Evolutionary conservation across 2,329 filamentous ascomycete species (phyloP).

Genomic region (Phoma herbarum): DNA sequence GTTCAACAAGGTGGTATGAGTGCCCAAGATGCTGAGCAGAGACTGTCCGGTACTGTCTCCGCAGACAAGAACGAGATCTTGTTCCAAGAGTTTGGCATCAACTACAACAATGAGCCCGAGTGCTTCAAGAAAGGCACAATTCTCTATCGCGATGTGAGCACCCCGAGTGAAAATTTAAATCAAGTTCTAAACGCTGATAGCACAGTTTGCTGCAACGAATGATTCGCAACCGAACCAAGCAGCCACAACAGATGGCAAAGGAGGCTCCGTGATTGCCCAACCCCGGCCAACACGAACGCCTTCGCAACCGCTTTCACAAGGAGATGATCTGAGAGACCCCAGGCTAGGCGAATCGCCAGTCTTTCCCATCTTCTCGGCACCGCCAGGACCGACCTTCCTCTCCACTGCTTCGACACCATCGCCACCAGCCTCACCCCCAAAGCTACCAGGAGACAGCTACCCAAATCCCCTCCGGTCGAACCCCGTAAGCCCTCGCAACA

Average conservation of each 20-base stretch:
- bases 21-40: constrained; percentile 80
- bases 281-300: constrained; percentile 11
- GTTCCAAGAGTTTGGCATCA: constrained; percentile 87
- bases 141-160: constrained; percentile 78
- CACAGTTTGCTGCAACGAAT: constrained; percentile 41
- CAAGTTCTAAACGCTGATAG: constrained; percentile 12
- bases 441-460: constrained; percentile 35
- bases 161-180: background rate
- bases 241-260: background rate
- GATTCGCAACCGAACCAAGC: constrained; percentile 20
- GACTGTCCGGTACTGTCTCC: constrained; percentile 81
- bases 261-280: constrained; percentile 22
- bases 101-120: constrained; percentile 96
- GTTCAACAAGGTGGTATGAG: constrained; percentile 80
- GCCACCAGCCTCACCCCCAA: constrained; percentile 42
- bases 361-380: constrained; percentile 25
- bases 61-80: constrained; percentile 96
- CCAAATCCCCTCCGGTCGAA: constrained; percentile 37
- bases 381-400: constrained; percentile 44
- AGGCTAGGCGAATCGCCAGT: constrained; percentile 5
- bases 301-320: constrained; percentile 1
- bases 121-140: constrained; percentile 95
- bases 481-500: constrained; percentile 25
- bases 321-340: background rate
- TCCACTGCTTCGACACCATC: constrained; percentile 47